These are phyloP conservation scores for Aureobasidium sp. DNA, from an alignment of 2,329 filamentous ascomycete genomes.

Conservation along the genomic window DNA sequence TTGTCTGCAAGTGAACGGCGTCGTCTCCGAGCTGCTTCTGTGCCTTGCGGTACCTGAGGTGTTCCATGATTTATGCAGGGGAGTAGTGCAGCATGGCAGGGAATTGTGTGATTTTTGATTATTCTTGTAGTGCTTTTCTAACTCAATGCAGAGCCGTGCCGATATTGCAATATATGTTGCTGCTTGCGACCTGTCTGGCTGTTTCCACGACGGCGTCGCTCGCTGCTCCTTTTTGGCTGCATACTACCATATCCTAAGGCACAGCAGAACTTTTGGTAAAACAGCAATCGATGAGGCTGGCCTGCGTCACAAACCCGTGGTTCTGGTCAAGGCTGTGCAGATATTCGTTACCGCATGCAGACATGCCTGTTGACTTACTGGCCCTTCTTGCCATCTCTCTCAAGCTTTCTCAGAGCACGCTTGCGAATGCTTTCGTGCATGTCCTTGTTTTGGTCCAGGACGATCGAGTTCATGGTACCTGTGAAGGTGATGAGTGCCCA, in stretches of 20 bases:
- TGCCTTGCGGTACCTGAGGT: background rate
- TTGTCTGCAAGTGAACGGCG: no score
- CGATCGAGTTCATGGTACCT: constrained; percentile 50
- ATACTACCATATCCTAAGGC: background rate
- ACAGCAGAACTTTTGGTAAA: background rate
- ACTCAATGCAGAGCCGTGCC: no score
- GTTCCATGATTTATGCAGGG: background rate
- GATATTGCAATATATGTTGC: background rate
- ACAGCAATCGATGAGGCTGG: background rate
- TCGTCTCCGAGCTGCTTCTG: background rate
- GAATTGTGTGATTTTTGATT: background rate
- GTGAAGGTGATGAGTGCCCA: constrained; percentile 63
- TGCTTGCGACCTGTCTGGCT: background rate
- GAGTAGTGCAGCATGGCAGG: background rate
- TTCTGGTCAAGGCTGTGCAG: background rate
- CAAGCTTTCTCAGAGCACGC: constrained; percentile 75
- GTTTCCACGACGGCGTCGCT: background rate
- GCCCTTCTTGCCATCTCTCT: constrained; percentile 68
- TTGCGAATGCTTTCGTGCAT: constrained; percentile 81
- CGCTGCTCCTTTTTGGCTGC: background rate
- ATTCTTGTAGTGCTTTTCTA: background rate
- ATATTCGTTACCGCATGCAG: background rate
- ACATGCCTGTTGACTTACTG: constrained; percentile 6
- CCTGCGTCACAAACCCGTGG: background rate
- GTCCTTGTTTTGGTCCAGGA: constrained; percentile 54